A percentile compares a stretch with the other conserved stretches of the same genome.
phyloP scores from a whole-genome alignment of 352 stramenopile species.

The Phytophthora sp. region DNA sequence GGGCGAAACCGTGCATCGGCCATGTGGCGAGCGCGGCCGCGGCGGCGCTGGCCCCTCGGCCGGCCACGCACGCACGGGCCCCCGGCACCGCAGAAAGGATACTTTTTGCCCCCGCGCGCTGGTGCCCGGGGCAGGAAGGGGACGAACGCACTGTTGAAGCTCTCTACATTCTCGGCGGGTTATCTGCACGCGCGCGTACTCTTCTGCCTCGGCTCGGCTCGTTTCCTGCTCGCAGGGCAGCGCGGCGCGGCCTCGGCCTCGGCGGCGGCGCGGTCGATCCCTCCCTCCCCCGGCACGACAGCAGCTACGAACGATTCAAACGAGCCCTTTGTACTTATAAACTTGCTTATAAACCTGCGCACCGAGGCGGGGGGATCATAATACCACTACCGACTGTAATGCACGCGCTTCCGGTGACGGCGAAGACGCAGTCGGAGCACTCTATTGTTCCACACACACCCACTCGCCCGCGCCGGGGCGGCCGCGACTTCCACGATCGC shows the following conservation, averaged over 20 bases:
- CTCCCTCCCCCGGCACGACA: conserved; percentile 1
- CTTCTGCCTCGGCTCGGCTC: conserved; percentile 30
- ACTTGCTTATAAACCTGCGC: conserved; percentile 55
- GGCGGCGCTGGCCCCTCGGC: conserved; percentile 3
- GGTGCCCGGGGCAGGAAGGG: neutral
- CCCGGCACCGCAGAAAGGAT: conserved; percentile 28
- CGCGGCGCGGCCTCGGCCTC: neutral
- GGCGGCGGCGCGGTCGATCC: conserved; percentile 6
- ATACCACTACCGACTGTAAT: conserved; percentile 52
- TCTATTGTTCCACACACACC: conserved; percentile 47
- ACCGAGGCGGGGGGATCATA: conserved; percentile 39
- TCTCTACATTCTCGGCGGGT: conserved; percentile 40
- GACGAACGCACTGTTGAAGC: conserved; percentile 29
- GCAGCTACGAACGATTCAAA: conserved; percentile 34
- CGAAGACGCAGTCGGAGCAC: conserved; percentile 39
- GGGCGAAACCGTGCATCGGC: conserved; percentile 3
- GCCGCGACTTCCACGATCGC: conserved; percentile 37
- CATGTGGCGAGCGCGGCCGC: conserved; percentile 18
- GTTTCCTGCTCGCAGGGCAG: conserved; percentile 13
- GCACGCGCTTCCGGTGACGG: conserved; percentile 43
- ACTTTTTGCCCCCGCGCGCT: conserved; percentile 15
- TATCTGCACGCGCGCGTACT: conserved; percentile 39
- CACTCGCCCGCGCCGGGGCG: conserved; percentile 20
- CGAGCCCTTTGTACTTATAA: conserved; percentile 53
- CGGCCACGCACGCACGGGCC: conserved; percentile 13